These are phyloP conservation scores for Daldinia eschscholtzii DNA, from an alignment of 2,329 filamentous ascomycete species.

Conservation along the genomic window DNA sequence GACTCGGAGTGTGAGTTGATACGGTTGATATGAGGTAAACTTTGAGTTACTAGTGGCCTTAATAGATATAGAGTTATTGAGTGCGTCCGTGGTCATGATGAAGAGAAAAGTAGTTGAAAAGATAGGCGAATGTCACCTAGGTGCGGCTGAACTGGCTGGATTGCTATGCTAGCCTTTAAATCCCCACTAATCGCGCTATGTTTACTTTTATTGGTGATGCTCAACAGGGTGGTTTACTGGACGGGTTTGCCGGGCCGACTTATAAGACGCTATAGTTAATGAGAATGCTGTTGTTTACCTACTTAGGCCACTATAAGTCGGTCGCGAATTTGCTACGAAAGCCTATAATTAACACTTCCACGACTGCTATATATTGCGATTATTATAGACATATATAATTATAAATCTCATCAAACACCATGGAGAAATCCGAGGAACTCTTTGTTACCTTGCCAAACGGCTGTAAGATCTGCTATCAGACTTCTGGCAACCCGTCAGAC, in stretches of 20 bases:
- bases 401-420: too few relatives aligned
- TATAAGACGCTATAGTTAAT: not conserved
- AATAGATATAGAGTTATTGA: not conserved
- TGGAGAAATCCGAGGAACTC: not conserved
- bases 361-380: too few relatives aligned
- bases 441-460: conserved; percentile 2
- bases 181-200: not conserved
- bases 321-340: not conserved
- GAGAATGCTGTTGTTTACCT: not conserved
- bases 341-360: too few relatives aligned
- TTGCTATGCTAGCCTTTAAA: not conserved
- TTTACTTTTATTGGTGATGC: not conserved
- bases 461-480: conserved; percentile 5
- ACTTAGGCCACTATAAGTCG: not conserved
- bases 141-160: not conserved
- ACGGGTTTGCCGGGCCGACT: not conserved
- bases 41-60: not conserved
- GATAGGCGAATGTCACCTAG: not conserved
- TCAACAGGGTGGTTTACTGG: not conserved
- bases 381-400: too few relatives aligned
- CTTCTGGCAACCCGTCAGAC: conserved; percentile 3
- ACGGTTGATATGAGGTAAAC: not conserved
- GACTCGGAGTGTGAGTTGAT: not conserved
- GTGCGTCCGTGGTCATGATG: too few relatives aligned
- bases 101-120: not conserved